Percentiles rank a stretch among this genome's conserved stretches.
phyloP scores from a whole-genome alignment of 805 yeast genomes.

The Sugiyamaella marilandica region DNA sequence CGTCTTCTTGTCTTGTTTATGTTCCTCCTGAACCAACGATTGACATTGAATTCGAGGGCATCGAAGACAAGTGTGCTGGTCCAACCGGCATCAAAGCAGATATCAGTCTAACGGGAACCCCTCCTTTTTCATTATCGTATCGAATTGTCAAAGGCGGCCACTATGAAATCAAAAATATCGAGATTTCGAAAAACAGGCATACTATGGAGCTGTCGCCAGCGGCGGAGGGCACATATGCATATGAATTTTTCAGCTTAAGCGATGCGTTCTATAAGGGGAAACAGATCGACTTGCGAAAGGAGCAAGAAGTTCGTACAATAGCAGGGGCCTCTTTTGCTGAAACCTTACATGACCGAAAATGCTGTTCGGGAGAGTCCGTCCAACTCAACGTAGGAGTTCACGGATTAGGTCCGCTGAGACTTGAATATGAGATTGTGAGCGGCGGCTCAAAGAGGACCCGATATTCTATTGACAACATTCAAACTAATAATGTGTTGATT shows the following conservation, averaged over 20 bases:
- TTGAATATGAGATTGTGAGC: constrained; percentile 65
- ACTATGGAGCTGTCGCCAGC: constrained; percentile 70
- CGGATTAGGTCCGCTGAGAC: constrained; percentile 76
- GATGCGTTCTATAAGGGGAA: constrained; percentile 55
- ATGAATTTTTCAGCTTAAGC: constrained; percentile 58
- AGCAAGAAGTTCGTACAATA: constrained; percentile 34
- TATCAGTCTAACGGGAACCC: constrained; percentile 63
- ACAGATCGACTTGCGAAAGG: constrained; percentile 20
- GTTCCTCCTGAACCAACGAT: constrained; percentile 52
- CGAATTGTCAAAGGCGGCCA: constrained; percentile 42
- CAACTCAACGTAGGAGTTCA: constrained; percentile 54
- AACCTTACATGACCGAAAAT: constrained; percentile 21
- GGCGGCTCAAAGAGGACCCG: constrained; percentile 47
- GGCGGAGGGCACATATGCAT: constrained; percentile 73
- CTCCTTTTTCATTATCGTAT: constrained; percentile 73
- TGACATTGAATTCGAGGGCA: constrained; percentile 45
- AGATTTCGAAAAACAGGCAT: constrained; percentile 38
- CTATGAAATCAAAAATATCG: constrained; percentile 28
- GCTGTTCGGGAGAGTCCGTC: constrained; percentile 47
- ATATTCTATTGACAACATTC: constrained; percentile 40
- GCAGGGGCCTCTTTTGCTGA: constrained; percentile 38
- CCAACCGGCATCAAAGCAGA: constrained; percentile 80
- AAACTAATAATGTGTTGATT: constrained; percentile 38
- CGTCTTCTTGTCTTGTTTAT: constrained; percentile 51
- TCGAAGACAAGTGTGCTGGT: constrained; percentile 86